Conservation (phyloP, 2,329 filamentous ascomycete genomes). For the Paracoccidioides lutzii region DNA sequence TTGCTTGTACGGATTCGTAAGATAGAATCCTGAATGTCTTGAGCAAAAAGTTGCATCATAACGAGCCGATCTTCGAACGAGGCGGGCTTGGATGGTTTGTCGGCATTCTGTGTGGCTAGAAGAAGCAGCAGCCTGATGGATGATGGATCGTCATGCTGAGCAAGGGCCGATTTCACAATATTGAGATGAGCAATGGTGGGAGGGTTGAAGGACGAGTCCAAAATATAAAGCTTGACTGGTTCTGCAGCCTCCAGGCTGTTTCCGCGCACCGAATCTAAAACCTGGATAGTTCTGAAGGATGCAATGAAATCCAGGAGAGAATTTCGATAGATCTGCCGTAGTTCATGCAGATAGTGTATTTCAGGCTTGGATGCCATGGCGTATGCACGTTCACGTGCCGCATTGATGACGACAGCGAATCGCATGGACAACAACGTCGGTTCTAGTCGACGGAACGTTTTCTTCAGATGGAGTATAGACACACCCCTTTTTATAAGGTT, state of each 20-base stretch:
- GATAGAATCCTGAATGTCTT: slow-evolving; percentile 21
- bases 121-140: slow-evolving; percentile 41
- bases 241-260: slow-evolving; percentile 7
- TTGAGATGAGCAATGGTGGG: slow-evolving; percentile 47
- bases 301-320: slow-evolving; percentile 33
- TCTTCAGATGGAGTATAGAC: too few species aligned
- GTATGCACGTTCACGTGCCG: neutral
- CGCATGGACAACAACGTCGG: neutral
- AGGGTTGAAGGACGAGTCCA: slow-evolving; percentile 56
- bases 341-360: slow-evolving; percentile 14
- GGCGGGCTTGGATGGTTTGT: slow-evolving; percentile 43
- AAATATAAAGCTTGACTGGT: slow-evolving; percentile 42
- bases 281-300: slow-evolving; percentile 25
- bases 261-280: slow-evolving; percentile 18
- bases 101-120: slow-evolving; percentile 52
- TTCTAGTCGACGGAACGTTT: neutral
- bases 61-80: slow-evolving; percentile 36
- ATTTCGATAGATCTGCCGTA: slow-evolving; percentile 27
- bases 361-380: neutral
- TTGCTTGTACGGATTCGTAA: neutral
- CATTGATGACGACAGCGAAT: neutral
- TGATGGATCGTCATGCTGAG: slow-evolving; percentile 14
- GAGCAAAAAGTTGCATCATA: slow-evolving; percentile 38
- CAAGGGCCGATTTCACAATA: slow-evolving; percentile 43
- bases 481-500: too few species aligned